Base-by-base conservation (phyloP, 176 grass and related monocot species). In the Musa beccarii region DNA sequence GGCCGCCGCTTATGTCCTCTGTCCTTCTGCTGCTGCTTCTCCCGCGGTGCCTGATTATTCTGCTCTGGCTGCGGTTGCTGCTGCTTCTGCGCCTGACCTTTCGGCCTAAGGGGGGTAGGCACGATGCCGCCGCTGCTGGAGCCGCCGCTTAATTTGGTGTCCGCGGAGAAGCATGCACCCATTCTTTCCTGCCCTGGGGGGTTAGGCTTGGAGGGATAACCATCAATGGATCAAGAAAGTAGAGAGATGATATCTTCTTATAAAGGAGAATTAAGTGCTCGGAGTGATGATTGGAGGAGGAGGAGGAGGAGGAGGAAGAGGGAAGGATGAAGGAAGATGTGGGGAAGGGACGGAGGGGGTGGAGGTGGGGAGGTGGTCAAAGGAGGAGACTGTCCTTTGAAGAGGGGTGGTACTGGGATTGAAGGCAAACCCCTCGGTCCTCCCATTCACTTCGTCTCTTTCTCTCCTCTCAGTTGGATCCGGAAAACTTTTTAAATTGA, bases 81-180 rank as follows among this genome's bases (percentile, higher is more conserved):
- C 52, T 49, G 65, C 51, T 69, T 13, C 52, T 49, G 77, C 52
- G 9, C 25, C 22, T 43, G 52, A 57, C 25, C 6, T 34, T 2
- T 61, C 74, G 29, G 29, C 29, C 29, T 34, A 5, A 34, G 29
- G 29, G 3, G 29, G 3, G 29, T 34, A 34, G 29, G 29, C 29
- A 34, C 29, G 29, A 34, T 34, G 29, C 29, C 29, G 29, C 29
- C 29, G 28, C 28, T 29, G 28, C 28, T 29, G 28, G 2, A 29
- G 28, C 28, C 28, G 29, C 29, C 29, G 14, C 62, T 49, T 24
- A 66, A 49, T 63, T 66, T 53, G 61, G 20, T 66, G 50, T 11
- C 49, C 9, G 11, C 25, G 13, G 75, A 77, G 53, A 77, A 24
- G 62, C 75, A 77, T 16, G 61, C 13, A 13, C 75, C 75, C 75